A percentile compares a stretch with the other conserved stretches of the same genome.
Evolutionary conservation across 306 rosid species (phyloP).

Genomic region (Fagus crenata): DNA sequence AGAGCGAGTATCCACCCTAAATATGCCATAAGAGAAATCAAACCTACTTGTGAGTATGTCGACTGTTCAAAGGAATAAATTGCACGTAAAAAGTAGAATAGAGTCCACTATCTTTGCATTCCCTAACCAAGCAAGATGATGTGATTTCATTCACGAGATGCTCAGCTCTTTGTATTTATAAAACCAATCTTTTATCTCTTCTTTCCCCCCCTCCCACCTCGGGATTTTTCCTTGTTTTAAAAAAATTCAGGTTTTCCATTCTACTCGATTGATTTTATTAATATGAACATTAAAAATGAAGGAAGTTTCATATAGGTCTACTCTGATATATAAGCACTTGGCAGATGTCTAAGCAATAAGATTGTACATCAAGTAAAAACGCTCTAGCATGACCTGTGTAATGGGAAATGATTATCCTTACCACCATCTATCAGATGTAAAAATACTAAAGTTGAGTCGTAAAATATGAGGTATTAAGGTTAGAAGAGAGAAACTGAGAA

Average conservation of each 20-base stretch:
- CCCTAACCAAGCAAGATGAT: conserved; percentile 6
- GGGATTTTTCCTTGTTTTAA: no score
- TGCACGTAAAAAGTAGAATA: conserved; percentile 14
- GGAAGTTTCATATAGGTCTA: not conserved
- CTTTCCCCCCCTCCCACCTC: no score
- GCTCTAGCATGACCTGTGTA: not conserved
- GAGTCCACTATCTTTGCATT: not conserved
- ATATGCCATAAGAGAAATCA: conserved; percentile 20
- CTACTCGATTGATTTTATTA: no score
- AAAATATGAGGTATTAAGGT: no score
- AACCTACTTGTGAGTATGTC: conserved; percentile 1
- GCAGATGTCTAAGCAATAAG: conserved; percentile 5
- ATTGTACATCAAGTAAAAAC: not conserved
- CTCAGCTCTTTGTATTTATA: not conserved
- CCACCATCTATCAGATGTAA: not conserved
- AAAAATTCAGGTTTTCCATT: no score
- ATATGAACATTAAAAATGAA: no score
- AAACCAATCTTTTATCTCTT: no score
- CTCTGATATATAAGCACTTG: conserved; percentile 9
- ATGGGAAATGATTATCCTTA: not conserved
- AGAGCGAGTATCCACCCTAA: conserved; percentile 77
- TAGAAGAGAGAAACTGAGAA: no score
- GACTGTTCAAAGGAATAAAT: not conserved
- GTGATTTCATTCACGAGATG: not conserved
- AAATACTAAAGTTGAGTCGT: not conserved